Evolutionary conservation across 2,329 filamentous ascomycete genomes (phyloP), one percentile per base, ranked within the genome.

Genomic region (Nemania serpens): DNA sequence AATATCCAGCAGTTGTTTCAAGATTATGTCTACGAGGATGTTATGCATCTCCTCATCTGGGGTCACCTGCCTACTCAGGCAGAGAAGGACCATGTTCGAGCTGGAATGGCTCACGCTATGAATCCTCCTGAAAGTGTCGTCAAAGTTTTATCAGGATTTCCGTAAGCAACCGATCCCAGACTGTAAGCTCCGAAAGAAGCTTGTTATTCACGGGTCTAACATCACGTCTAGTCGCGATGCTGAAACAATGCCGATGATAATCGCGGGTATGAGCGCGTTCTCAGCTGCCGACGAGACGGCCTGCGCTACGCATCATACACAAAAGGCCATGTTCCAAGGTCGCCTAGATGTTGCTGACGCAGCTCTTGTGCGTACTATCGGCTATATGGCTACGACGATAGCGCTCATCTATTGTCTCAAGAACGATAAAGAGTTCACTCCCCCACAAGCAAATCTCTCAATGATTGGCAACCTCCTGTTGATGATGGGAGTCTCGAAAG

Each of bases 391-490:
- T 29, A 68, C 71, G n/a, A 70, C 75, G 5, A 72, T 72, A n/a
- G 73, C 75, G 1, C 69, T 77, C 18, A 70, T 72, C 11, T 74
- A 77, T 70, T 75, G 78, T 60, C 77, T 79, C 62, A 72, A 75
- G 34, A 72, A 73, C 50, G 71, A 71, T n/a, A 69, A 66, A 12
- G 57, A 69, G 5, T 77, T 80, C 66, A 73, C 69, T 13, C 66
- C 69, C 0, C 72, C 77, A 1, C 67, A 73, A 7, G 48, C 68
- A 0, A 65, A 73, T 5, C 69, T 62, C 2, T 71, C 70, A 0
- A 77, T 77, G 55, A 70, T 77, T 12, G 76, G 79, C 18, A 83
- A 83, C 59, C 62, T 82, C 10, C 71, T 83, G n/a, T 69, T 68
- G 15, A 82, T 82, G 79, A 78, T 79, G 63, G 76, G 79, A 2